Evolutionary conservation across 306 rosid genomes (phyloP), one percentile per base, ranked within the genome.

Genomic region (Myrica gale): DNA sequence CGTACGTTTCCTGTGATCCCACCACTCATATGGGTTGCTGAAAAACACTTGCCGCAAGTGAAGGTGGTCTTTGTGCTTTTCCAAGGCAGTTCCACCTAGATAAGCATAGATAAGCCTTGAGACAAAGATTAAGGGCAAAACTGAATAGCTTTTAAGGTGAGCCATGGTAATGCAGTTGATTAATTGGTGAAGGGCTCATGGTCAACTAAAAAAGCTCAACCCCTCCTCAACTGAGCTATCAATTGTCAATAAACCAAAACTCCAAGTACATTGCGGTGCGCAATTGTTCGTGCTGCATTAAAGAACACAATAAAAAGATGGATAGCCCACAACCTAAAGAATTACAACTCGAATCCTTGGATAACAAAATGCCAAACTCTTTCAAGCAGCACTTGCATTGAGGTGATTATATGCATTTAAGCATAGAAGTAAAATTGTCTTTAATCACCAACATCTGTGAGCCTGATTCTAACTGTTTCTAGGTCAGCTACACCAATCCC

Each of bases 1-100:
- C 81, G 92, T 94, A 72, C 8, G 10, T 63, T 89, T 86, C 85
- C 97, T 87, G 55, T 68, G 48, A 88, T 90, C 97, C 96, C 96
- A 83, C 98, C 98, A 92, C 74, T 89, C 98, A 81, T 74, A 13
- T 37, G 98, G 97, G 79, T 76, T 85, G 81, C 79, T 16, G 69
- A 90, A 89, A 75, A 88, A 90, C 82, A 92, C 83, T 82, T 92
- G 98, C 98, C 97, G 90, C 78, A 90, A 83, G 82, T 88, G 75
- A 72, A 89, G 86, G 77, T 81, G 85, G 45, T 87, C 79, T 73
- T 62, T 68, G 47, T 76, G 50, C 46, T 53, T 84, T 58, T 76
- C 78, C 70, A 46, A 26, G 72, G 68, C 71, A 68, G 73, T 76
- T 21, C 68, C 72, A 32, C 79, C 92, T 84, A 71, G n/a, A 76